Evolutionary conservation across 352 stramenopile genomes (phyloP).

Genomic region (Phytophthora lateralis): DNA sequence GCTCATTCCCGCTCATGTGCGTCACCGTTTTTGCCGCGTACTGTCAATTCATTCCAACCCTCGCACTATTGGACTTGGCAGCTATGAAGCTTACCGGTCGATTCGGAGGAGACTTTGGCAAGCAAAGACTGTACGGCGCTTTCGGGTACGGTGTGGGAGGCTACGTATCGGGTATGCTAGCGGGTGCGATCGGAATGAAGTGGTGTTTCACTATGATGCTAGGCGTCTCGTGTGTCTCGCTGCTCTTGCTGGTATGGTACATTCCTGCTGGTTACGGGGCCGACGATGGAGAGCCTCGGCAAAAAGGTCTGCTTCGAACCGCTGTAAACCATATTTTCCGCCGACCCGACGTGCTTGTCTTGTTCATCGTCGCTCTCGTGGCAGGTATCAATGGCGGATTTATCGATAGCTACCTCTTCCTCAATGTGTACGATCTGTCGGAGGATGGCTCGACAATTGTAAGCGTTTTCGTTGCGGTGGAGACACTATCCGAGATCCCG

Average conservation of each 20-base stretch:
- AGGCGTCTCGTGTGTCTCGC: slow-evolving; percentile 38
- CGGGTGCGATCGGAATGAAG: slow-evolving; percentile 42
- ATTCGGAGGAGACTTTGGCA: slow-evolving; percentile 58
- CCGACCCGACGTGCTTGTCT: slow-evolving; percentile 36
- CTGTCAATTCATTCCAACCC: slow-evolving; percentile 42
- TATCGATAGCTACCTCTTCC: slow-evolving; percentile 57
- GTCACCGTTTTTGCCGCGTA: slow-evolving; percentile 43
- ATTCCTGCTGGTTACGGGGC: slow-evolving; percentile 36
- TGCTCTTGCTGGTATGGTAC: slow-evolving; percentile 43
- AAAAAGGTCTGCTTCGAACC: slow-evolving; percentile 38
- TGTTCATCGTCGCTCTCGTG: slow-evolving; percentile 52
- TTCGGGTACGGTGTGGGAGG: slow-evolving; percentile 56
- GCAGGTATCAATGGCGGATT: slow-evolving; percentile 60
- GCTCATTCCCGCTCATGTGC: slow-evolving; percentile 43
- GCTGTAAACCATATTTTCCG: slow-evolving; percentile 33
- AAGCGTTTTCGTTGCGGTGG: slow-evolving; percentile 52
- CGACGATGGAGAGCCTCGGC: slow-evolving; percentile 10
- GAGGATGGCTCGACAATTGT: slow-evolving; percentile 50
- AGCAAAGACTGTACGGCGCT: slow-evolving; percentile 59
- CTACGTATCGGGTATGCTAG: slow-evolving; percentile 49
- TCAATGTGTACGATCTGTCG: slow-evolving; percentile 63
- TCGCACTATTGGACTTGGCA: slow-evolving; percentile 54
- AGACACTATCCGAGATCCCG: slow-evolving; percentile 63
- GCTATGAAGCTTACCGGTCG: slow-evolving; percentile 51
- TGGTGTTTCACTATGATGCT: slow-evolving; percentile 60